Conservation (phyloP, 2,329 filamentous ascomycete genomes). For the Colletotrichum caudatum region DNA sequence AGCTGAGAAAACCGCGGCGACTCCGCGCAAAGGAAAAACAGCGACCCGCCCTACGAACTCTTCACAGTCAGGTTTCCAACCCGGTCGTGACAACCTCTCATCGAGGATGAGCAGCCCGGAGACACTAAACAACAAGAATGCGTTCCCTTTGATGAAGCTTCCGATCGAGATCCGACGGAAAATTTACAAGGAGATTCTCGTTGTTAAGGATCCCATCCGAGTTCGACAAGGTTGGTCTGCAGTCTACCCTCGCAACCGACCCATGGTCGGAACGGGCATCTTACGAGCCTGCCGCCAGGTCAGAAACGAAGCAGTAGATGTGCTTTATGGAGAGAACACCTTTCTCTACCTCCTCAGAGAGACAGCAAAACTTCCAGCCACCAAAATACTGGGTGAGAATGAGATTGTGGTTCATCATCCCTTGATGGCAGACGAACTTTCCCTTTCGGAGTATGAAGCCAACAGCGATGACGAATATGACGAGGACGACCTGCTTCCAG, state of each 20-base stretch:
- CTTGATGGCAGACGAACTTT: background rate
- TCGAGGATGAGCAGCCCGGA: background rate
- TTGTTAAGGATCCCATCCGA: constrained; percentile 48
- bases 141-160: constrained; percentile 38
- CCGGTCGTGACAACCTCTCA: background rate
- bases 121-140: background rate
- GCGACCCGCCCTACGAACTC: background rate
- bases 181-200: constrained; percentile 51
- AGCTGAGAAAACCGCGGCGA: background rate
- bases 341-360: constrained; percentile 60
- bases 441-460: constrained; percentile 20
- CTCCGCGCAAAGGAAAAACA: background rate
- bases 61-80: background rate
- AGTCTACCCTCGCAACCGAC: constrained; percentile 47
- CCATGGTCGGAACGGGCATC: constrained; percentile 48
- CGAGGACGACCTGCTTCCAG: constrained; percentile 2
- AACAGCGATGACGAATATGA: constrained; percentile 23
- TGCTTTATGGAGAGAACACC: constrained; percentile 62
- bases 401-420: constrained; percentile 35
- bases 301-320: constrained; percentile 52
- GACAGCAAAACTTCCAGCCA: constrained; percentile 48
- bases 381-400: constrained; percentile 41
- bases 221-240: constrained; percentile 52
- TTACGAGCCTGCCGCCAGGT: constrained; percentile 52
- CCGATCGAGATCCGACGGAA: constrained; percentile 49